phyloP scores from a whole-genome alignment of 176 grass and related monocot genomes.

The Oryza glumipatula region DNA sequence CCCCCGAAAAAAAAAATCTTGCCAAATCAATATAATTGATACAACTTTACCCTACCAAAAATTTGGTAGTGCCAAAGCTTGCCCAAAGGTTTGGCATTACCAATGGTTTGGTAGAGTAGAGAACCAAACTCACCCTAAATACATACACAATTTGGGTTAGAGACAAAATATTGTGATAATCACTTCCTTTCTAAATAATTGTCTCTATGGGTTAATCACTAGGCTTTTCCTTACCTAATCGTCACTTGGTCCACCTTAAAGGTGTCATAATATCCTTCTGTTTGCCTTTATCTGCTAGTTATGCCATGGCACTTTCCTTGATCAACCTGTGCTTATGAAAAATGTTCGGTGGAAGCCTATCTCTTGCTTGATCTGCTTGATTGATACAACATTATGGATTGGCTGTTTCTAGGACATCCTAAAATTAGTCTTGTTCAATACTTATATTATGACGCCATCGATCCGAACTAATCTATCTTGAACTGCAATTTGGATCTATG shows the following conservation, averaged over 20 bases:
- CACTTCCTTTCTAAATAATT: neutral
- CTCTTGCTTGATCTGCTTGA: neutral
- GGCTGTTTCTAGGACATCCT: neutral
- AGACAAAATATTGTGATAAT: conserved; percentile 1
- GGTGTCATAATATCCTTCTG: neutral
- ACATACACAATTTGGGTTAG: conserved; percentile 1
- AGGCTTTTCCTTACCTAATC: neutral
- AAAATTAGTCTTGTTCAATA: neutral
- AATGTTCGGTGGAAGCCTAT: neutral
- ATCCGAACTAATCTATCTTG: conserved; percentile 7
- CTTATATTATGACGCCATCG: neutral
- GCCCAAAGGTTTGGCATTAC: neutral
- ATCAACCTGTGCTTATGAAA: neutral
- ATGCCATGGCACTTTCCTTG: neutral
- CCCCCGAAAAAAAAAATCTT: too few relatives aligned
- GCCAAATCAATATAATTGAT: neutral
- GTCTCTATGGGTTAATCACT: neutral
- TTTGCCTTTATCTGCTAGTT: neutral
- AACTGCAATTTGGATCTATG: neutral
- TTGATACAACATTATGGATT: neutral
- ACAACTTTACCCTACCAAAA: neutral
- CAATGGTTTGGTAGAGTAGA: neutral
- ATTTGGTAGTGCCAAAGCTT: neutral
- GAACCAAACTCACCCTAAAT: neutral
- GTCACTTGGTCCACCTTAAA: neutral